A percentile compares a stretch with the other conserved stretches of the same genome.
Conservation (phyloP, 352 stramenopile genomes). For the Phytophthora rubi region DNA sequence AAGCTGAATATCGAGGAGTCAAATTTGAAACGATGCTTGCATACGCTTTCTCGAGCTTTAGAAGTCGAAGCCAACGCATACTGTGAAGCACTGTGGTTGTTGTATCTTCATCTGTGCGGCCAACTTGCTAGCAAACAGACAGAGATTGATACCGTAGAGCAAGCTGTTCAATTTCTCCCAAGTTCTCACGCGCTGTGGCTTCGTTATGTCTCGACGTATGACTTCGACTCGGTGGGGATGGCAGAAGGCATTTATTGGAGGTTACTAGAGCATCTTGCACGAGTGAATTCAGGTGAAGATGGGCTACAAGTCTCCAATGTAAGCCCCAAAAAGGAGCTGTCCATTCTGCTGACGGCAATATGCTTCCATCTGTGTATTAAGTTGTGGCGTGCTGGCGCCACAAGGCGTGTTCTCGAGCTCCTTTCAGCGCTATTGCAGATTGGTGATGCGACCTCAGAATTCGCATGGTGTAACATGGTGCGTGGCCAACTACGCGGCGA, state of each 20-base stretch:
- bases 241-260: constrained; percentile 41
- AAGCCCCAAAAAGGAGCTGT: constrained; percentile 21
- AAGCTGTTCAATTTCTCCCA: constrained; percentile 50
- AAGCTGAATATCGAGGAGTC: constrained; percentile 27
- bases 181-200: constrained; percentile 53
- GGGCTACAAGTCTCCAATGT: not conserved
- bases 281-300: constrained; percentile 12
- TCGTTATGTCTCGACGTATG: constrained; percentile 45
- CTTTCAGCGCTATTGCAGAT: constrained; percentile 38
- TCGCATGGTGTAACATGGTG: constrained; percentile 34
- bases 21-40: constrained; percentile 41
- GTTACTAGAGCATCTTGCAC: constrained; percentile 41
- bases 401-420: constrained; percentile 23
- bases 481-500: constrained; percentile 26
- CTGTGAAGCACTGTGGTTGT: constrained; percentile 49
- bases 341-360: constrained; percentile 43
- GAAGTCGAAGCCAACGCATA: constrained; percentile 56
- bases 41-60: constrained; percentile 47
- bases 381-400: constrained; percentile 38
- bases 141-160: constrained; percentile 44
- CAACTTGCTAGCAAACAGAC: constrained; percentile 36
- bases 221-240: constrained; percentile 43
- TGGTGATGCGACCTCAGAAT: constrained; percentile 25
- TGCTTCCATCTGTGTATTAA: constrained; percentile 45
- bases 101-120: constrained; percentile 49